A percentile compares a stretch with the other conserved stretches of the same genome.
phyloP scores from a whole-genome alignment of 805 yeast genomes.

The Yamadazyma akitaensis region DNA sequence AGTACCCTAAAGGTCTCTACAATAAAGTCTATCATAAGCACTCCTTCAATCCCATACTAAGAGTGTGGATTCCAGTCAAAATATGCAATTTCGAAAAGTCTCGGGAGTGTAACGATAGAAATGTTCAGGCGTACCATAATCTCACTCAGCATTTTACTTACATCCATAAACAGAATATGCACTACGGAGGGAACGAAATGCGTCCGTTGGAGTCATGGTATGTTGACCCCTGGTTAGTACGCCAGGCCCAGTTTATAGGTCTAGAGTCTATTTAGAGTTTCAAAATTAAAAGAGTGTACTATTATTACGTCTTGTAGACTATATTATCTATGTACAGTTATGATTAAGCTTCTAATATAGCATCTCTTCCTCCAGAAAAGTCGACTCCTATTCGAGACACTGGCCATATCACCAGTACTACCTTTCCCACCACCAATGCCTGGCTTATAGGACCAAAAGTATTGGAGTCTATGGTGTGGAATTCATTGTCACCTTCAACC shows the following conservation, averaged over 20 bases:
- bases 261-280: not conserved
- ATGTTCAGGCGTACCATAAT: conserved; percentile 18
- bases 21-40: conserved; percentile 18
- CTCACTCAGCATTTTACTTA: conserved; percentile 17
- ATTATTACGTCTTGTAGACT: not conserved
- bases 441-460: conserved; percentile 84
- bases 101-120: conserved; percentile 20
- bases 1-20: conserved; percentile 25
- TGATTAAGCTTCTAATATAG: conserved; percentile 8
- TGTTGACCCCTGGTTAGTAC: conserved; percentile 12
- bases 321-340: not conserved
- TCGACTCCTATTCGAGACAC: conserved; percentile 28
- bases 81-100: conserved; percentile 24
- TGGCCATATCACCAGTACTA: conserved; percentile 69
- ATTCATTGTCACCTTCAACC: conserved; percentile 90
- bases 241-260: not conserved
- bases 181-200: conserved; percentile 5
- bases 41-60: conserved; percentile 25
- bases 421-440: conserved; percentile 79
- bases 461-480: conserved; percentile 80
- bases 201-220: conserved; percentile 1
- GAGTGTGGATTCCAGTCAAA: conserved; percentile 26
- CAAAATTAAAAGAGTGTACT: not conserved
- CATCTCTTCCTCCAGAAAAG: conserved; percentile 25
- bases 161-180: conserved; percentile 17